Evolutionary conservation across 2,329 filamentous ascomycete species (phyloP).

Genomic region (Penicillium sp.): DNA sequence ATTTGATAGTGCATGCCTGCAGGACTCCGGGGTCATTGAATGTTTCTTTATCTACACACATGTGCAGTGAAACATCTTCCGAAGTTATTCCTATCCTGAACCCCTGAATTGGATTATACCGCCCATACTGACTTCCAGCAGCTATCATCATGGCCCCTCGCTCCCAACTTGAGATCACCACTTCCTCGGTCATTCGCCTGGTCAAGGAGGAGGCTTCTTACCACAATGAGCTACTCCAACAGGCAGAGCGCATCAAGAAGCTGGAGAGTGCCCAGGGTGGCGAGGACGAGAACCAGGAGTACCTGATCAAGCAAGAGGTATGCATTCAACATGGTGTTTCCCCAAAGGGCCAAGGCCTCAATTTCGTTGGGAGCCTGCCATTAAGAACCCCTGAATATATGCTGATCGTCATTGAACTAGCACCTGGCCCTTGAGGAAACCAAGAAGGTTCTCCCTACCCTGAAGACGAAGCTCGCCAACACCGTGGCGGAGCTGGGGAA

Average conservation of each 20-base stretch:
- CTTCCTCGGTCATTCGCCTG: slow-evolving; percentile 77
- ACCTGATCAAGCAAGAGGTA: slow-evolving; percentile 85
- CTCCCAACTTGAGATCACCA: slow-evolving; percentile 84
- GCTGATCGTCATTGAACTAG: slow-evolving; percentile 50
- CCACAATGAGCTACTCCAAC: slow-evolving; percentile 78
- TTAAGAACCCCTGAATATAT: slow-evolving; percentile 1
- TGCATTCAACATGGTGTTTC: slow-evolving; percentile 22
- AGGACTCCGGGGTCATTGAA: neutral
- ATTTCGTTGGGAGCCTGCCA: neutral
- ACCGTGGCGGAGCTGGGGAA: slow-evolving; percentile 75
- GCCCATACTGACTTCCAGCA: slow-evolving; percentile 7
- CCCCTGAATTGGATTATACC: neutral
- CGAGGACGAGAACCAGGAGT: slow-evolving; percentile 79
- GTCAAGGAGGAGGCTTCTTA: slow-evolving; percentile 92
- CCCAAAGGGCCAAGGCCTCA: neutral
- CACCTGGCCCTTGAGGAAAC: slow-evolving; percentile 84
- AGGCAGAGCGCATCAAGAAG: slow-evolving; percentile 72
- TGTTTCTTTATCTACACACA: neutral
- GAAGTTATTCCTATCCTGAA: neutral
- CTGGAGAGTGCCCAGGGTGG: slow-evolving; percentile 69
- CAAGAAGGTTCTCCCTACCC: slow-evolving; percentile 74
- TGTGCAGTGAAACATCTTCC: neutral
- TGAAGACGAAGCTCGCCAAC: slow-evolving; percentile 72
- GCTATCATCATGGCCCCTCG: slow-evolving; percentile 69
- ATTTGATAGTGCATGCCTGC: neutral